Evolutionary conservation across 2,329 filamentous ascomycete genomes (phyloP).

Genomic region (Hypoxylon sp.): DNA sequence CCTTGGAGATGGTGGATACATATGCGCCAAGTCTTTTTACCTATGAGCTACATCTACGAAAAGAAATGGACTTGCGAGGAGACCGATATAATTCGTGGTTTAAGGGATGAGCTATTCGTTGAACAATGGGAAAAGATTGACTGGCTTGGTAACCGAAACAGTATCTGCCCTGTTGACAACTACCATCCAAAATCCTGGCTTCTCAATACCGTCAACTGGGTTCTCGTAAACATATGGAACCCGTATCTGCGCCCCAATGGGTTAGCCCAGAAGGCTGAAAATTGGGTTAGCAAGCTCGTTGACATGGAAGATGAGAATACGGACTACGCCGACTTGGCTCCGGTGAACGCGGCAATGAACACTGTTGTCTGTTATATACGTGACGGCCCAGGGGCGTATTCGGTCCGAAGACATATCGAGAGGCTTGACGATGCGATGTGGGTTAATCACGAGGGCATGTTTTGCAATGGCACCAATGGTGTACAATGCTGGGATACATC

Average conservation of each 20-base stretch:
- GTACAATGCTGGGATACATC: slow-evolving; percentile 98
- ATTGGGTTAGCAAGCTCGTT: slow-evolving; percentile 85
- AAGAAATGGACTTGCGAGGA: slow-evolving; percentile 83
- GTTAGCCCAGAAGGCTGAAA: slow-evolving; percentile 80
- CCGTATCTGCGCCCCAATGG: slow-evolving; percentile 79
- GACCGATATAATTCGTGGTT: slow-evolving; percentile 78
- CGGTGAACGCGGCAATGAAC: slow-evolving; percentile 93
- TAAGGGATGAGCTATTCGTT: slow-evolving; percentile 87
- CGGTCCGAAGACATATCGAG: slow-evolving; percentile 83
- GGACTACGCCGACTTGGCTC: slow-evolving; percentile 86
- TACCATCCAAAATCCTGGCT: slow-evolving; percentile 94
- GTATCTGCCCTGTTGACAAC: slow-evolving; percentile 84
- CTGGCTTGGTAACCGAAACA: slow-evolving; percentile 84
- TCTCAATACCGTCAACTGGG: slow-evolving; percentile 83
- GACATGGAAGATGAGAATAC: slow-evolving; percentile 95
- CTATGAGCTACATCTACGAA: slow-evolving; percentile 92
- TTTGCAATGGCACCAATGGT: slow-evolving; percentile 97
- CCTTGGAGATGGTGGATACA: slow-evolving; percentile 99
- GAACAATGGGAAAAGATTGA: slow-evolving; percentile 83
- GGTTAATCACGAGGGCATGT: slow-evolving; percentile 93
- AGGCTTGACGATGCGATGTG: slow-evolving; percentile 89
- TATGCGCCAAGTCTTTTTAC: slow-evolving; percentile 94
- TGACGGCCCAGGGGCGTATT: slow-evolving; percentile 81
- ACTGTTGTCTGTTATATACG: slow-evolving; percentile 87
- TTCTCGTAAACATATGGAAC: slow-evolving; percentile 84